Conservation (phyloP, 306 rosid species). For the Fagus crenata region DNA sequence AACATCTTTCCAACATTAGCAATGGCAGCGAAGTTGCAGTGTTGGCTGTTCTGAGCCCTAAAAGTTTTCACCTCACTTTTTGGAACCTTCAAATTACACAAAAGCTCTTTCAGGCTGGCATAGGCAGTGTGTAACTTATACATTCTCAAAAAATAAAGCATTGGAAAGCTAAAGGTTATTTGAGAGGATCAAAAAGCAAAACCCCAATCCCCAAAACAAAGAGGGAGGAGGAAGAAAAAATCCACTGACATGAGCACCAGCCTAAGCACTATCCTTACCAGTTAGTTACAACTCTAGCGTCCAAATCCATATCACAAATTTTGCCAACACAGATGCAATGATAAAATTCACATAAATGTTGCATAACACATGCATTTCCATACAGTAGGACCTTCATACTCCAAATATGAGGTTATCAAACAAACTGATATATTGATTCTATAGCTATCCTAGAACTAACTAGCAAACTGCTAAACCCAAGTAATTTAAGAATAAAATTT, state of each 20-base stretch:
- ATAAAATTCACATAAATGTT: constrained; percentile 3
- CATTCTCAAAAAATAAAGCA: background rate
- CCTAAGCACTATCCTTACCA: background rate
- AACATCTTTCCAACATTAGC: background rate
- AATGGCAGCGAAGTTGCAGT: background rate
- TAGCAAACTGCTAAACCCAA: background rate
- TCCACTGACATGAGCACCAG: background rate
- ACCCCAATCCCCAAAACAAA: background rate
- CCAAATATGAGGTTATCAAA: background rate
- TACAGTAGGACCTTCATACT: background rate
- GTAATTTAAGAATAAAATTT: background rate
- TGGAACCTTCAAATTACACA: background rate
- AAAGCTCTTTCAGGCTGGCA: background rate
- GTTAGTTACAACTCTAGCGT: background rate
- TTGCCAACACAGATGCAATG: background rate
- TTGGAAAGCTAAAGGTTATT: background rate
- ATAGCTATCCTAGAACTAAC: background rate
- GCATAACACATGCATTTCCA: background rate
- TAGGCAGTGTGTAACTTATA: background rate
- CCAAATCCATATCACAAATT: background rate
- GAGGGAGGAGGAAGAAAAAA: background rate
- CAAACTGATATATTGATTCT: background rate
- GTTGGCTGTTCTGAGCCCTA: background rate
- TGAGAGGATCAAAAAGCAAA: background rate
- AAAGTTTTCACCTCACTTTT: background rate